These are phyloP conservation scores for Oenanthe sinensis DNA, from an alignment of 129 eudicot genomes.

Conservation along the genomic window DNA sequence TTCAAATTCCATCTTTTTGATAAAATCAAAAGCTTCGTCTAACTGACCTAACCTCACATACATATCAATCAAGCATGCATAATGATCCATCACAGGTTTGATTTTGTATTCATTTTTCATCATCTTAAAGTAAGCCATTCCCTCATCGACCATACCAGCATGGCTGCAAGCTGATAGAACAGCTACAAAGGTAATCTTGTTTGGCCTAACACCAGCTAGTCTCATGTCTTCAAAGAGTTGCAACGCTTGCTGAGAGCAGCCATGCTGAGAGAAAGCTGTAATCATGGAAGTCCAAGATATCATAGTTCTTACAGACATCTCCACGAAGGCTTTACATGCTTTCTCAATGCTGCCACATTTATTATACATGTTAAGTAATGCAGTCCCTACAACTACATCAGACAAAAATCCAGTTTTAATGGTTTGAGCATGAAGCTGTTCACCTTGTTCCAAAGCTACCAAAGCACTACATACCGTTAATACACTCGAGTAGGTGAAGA, in stretches of 20 bases:
- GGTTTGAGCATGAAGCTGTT: conserved; percentile 69
- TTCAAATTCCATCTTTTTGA: conserved; percentile 51
- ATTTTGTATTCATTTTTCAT: conserved; percentile 72
- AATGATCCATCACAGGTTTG: conserved; percentile 70
- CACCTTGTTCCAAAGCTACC: conserved; percentile 80
- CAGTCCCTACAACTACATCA: conserved; percentile 81
- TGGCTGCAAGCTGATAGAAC: conserved; percentile 88
- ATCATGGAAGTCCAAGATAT: conserved; percentile 96
- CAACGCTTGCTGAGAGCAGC: conserved; percentile 51
- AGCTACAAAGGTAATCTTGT: conserved; percentile 67
- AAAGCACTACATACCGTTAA: conserved; percentile 64
- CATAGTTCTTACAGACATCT: conserved; percentile 66
- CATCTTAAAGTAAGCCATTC: conserved; percentile 54
- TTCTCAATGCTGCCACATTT: conserved; percentile 72
- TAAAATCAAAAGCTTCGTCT: conserved; percentile 77
- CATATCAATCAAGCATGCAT: conserved; percentile 72
- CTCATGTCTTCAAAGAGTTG: conserved; percentile 85
- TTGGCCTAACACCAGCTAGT: conserved; percentile 64
- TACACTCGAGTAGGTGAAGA: conserved; percentile 62
- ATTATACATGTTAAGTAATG: conserved; percentile 75
- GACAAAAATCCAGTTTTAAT: conserved; percentile 58
- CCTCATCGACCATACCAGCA: conserved; percentile 76
- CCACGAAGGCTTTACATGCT: conserved; percentile 74
- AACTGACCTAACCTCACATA: conserved; percentile 71
- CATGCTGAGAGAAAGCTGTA: conserved; percentile 69